Conservation (phyloP, 2,329 filamentous ascomycete species). For the Fusarium proliferatum region DNA sequence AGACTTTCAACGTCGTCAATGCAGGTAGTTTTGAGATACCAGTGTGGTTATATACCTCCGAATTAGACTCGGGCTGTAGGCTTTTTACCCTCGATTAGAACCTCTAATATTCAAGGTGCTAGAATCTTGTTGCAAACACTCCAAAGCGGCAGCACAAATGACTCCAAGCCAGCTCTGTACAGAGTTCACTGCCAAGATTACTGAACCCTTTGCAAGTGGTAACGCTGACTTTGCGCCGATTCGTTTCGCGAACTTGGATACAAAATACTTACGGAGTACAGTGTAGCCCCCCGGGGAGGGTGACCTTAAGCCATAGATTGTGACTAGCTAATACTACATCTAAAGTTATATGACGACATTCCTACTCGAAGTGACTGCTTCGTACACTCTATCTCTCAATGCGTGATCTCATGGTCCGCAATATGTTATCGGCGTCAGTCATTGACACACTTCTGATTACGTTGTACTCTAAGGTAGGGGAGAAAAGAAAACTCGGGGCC, state of each 20-base stretch:
- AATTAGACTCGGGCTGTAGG: background rate
- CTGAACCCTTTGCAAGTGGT: background rate
- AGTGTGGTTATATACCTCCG: background rate
- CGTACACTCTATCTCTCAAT: background rate
- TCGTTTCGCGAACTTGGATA: background rate
- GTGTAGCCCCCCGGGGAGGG: background rate
- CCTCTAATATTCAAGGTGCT: rapidly evolving
- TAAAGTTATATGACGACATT: background rate
- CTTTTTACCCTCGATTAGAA: background rate
- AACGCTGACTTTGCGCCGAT: background rate
- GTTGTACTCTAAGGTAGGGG: too few relatives aligned
- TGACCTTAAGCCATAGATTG: background rate
- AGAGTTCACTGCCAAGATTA: background rate
- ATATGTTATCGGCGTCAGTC: rapidly evolving
- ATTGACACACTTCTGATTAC: background rate
- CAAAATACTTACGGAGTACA: background rate
- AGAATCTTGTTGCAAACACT: background rate
- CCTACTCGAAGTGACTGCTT: background rate
- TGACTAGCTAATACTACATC: background rate
- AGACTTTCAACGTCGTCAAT: background rate
- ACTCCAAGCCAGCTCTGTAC: background rate
- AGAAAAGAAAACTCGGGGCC: too few relatives aligned
- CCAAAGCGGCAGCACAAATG: background rate
- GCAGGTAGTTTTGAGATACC: background rate
- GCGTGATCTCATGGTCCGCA: rapidly evolving